These are phyloP conservation scores for Podila epicladia DNA, from an alignment of 192 early-diverging fungal genomes.

Conservation along the genomic window DNA sequence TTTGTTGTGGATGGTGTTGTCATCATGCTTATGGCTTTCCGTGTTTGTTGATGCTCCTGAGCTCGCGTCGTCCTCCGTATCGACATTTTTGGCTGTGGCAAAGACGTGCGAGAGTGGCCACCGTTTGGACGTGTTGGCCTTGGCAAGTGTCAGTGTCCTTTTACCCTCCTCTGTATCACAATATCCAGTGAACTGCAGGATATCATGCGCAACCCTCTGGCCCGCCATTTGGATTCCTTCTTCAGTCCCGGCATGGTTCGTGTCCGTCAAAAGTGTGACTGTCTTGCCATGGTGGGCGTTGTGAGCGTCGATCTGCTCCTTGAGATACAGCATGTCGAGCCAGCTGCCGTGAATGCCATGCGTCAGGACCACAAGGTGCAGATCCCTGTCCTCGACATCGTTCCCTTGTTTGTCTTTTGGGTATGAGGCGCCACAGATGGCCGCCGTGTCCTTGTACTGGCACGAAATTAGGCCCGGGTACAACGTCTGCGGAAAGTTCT, in stretches of 20 bases:
- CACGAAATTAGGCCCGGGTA: slow-evolving; percentile 16
- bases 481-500: slow-evolving; percentile 3
- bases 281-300: slow-evolving; percentile 21
- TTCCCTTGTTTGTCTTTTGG: neutral
- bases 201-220: slow-evolving; percentile 47
- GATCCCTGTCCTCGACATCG: neutral
- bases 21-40: neutral
- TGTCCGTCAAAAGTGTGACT: slow-evolving; percentile 44
- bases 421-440: slow-evolving; percentile 28
- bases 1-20: slow-evolving; percentile 5
- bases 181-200: slow-evolving; percentile 51
- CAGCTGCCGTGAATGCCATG: slow-evolving; percentile 55
- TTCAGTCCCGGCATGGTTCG: slow-evolving; percentile 55
- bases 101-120: neutral
- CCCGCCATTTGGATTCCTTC: slow-evolving; percentile 59
- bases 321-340: slow-evolving; percentile 54
- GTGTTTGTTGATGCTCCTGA: neutral
- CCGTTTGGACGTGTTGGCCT: neutral
- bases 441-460: slow-evolving; percentile 32
- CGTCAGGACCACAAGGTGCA: slow-evolving; percentile 54
- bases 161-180: slow-evolving; percentile 29
- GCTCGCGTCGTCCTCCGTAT: neutral
- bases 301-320: slow-evolving; percentile 49
- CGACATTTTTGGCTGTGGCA: neutral
- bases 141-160: slow-evolving; percentile 1